Evolutionary conservation across 176 grass and related monocot species (phyloP), one percentile per base, ranked within the genome.

Genomic region (Leersia perrieri): DNA sequence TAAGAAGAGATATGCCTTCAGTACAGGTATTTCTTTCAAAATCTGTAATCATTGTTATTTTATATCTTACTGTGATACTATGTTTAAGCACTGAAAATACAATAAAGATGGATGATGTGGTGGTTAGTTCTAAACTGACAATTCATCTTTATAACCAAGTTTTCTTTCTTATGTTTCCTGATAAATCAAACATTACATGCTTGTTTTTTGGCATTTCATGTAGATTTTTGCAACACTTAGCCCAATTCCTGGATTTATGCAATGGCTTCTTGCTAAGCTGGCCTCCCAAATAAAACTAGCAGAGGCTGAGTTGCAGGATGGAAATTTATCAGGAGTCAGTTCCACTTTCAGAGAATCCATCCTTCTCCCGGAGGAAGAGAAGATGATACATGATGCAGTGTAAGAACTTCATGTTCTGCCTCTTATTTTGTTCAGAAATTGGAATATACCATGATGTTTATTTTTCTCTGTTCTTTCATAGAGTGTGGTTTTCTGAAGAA

Each of bases 221-320:
- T 73, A 94, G 95, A 89, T 47, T 78, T 98, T 91, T 83, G 86
- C 90, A 68, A 98, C 95, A 65, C 88, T 98, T 67, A 94, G 95
- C 51, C 92, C 95, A 57, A 94, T 98, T 68, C 92, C 92, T 68
- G 95, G 95, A 53, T 98, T 86, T 80, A 87, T 98, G 88, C 90
- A 98, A 85, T 98, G 95, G 95, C 95, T 98, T 84, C 74, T 85
- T 60, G 82, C 92, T 70, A 98, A 98, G 72, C 81, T 98, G 81
- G 83, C 84, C 28, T 93, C 92, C 32, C 95, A 98, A 88, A 87
- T 98, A 87, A 94, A 93, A 76, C 74, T 94, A 63, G 31, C 83
- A 72, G 77, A 89, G 72, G 28, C 80, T 27, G 87, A 86, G 11
- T 75, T 83, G 60, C 69, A 74, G 71, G 84, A 87, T 22, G 57